These are phyloP conservation scores for Aureobasidium sp. DNA, from an alignment of 2,329 filamentous ascomycete genomes.

Conservation along the genomic window DNA sequence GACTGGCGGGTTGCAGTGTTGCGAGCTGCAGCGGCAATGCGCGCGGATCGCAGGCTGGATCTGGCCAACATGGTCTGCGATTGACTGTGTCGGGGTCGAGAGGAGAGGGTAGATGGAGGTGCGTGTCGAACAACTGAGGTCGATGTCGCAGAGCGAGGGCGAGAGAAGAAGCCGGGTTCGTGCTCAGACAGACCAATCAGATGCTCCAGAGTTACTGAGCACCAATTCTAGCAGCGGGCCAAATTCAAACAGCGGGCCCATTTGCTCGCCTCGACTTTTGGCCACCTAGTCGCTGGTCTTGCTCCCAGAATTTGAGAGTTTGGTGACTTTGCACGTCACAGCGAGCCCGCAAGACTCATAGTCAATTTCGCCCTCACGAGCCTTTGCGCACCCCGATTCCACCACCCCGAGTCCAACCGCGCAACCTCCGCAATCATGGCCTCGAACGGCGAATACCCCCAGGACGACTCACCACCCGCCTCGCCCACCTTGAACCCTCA, in stretches of 20 bases:
- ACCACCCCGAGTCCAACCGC: background rate
- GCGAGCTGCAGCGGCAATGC: constrained; percentile 77
- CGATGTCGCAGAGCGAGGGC: background rate
- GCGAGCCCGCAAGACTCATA: constrained; percentile 7
- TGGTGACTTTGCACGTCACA: constrained; percentile 9
- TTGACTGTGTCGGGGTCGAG: constrained; percentile 1
- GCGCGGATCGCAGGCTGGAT: constrained; percentile 81
- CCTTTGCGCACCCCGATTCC: background rate
- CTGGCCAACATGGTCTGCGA: constrained; percentile 68
- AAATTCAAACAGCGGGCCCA: background rate
- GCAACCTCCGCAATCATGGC: constrained; percentile 38
- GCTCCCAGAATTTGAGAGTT: constrained; percentile 5
- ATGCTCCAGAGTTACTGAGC: too few relatives aligned
- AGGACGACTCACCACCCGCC: constrained; percentile 44
- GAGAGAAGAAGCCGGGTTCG: background rate
- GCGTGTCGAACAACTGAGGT: background rate
- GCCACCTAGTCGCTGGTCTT: background rate
- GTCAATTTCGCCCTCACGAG: background rate
- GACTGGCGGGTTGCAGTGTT: constrained; percentile 37
- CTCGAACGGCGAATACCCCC: constrained; percentile 44
- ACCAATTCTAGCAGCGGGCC: too few relatives aligned
- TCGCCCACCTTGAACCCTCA: constrained; percentile 41
- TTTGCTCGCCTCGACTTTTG: background rate
- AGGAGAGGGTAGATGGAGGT: background rate
- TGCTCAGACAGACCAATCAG: background rate